A percentile compares a stretch with the other conserved stretches of the same genome.
Conservation (phyloP, 257 asterid genomes). For the Linderniella brevidens region DNA sequence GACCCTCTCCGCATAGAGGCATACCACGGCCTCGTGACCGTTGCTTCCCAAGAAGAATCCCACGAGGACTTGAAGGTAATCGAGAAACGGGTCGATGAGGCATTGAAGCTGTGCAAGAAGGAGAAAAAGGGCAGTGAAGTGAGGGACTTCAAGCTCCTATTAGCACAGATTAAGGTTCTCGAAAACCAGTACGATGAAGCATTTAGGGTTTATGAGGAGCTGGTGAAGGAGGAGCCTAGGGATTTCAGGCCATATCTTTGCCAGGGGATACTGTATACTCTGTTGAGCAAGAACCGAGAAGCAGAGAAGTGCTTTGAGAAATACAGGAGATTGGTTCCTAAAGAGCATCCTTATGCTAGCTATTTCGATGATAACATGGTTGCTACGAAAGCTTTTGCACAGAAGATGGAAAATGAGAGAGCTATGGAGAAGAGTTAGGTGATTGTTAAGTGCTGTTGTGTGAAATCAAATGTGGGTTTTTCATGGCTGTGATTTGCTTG, state of each 20-base stretch:
- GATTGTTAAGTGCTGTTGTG: too few species aligned
- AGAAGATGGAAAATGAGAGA: not conserved
- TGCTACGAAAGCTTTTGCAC: not conserved
- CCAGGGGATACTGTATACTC: not conserved
- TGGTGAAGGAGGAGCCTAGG: not conserved
- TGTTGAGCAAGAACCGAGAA: not conserved
- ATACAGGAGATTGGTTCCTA: conserved; percentile 1
- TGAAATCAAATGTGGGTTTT: too few species aligned
- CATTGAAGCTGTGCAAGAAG: not conserved
- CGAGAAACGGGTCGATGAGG: not conserved
- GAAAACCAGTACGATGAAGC: not conserved
- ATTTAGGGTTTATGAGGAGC: not conserved
- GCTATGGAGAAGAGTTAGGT: conserved; percentile 21
- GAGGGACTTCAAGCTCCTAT: not conserved
- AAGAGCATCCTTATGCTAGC: not conserved
- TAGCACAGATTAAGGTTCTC: not conserved
- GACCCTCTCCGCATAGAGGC: not conserved
- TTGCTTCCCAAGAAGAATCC: not conserved
- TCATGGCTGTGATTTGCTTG: too few species aligned
- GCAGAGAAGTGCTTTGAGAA: not conserved
- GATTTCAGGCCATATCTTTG: conserved; percentile 1
- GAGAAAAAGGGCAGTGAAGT: not conserved
- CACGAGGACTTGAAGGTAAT: not conserved
- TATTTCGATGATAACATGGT: not conserved
- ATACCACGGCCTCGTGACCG: not conserved